Conservation (phyloP, 345 rosid species). For the Hibiscus tridactylites region DNA sequence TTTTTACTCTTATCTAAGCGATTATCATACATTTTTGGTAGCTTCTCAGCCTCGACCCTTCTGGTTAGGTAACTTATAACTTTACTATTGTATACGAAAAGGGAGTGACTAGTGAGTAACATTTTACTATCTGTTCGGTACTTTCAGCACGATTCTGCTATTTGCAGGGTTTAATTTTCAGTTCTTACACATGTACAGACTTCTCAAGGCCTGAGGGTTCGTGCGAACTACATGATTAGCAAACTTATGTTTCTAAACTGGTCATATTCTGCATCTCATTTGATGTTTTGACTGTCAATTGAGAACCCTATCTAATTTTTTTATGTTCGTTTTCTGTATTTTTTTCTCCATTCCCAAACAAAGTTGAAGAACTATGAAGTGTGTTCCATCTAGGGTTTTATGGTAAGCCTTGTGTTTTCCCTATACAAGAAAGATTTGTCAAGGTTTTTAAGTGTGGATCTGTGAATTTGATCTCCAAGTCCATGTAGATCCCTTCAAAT, state of each 20-base stretch:
- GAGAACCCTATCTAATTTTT: conserved; percentile 9
- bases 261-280: not conserved
- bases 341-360: no score
- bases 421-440: not conserved
- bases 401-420: not conserved
- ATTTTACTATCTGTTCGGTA: not conserved
- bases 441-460: no score
- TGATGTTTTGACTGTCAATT: not conserved
- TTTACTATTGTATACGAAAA: not conserved
- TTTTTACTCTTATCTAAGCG: not conserved
- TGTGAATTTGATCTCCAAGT: not conserved
- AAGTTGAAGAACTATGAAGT: not conserved
- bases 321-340: no score
- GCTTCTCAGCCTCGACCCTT: not conserved
- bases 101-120: not conserved
- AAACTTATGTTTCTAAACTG: not conserved
- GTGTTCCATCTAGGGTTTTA: conserved; percentile 6
- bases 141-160: conserved; percentile 4
- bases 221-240: not conserved
- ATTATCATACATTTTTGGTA: not conserved
- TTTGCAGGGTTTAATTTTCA: not conserved
- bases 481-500: not conserved
- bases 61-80: not conserved
- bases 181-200: not conserved
- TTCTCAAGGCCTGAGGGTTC: not conserved